These are phyloP conservation scores for Amyloporia xantha DNA, from an alignment of 768 basidiomycete genomes.

Conservation along the genomic window DNA sequence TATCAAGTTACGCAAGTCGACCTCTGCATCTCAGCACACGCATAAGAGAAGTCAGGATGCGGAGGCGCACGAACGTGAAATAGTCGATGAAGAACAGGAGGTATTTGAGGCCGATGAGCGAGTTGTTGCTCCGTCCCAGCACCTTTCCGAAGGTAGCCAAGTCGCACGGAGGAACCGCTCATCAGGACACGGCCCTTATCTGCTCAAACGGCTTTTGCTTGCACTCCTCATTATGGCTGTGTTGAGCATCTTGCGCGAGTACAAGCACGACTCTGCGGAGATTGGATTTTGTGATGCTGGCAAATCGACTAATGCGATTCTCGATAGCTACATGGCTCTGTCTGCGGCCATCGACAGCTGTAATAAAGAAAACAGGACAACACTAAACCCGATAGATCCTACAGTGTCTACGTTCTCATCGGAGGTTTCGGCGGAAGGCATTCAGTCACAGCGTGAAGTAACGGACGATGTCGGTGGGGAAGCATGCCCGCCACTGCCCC, in stretches of 20 bases:
- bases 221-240: constrained; percentile 23
- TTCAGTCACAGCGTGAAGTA: not conserved
- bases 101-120: constrained; percentile 17
- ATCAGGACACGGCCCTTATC: constrained; percentile 8
- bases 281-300: constrained; percentile 76
- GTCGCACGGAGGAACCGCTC: constrained; percentile 7
- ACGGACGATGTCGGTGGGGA: constrained; percentile 22
- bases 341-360: constrained; percentile 48
- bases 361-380: constrained; percentile 46
- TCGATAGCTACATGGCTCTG: constrained; percentile 43
- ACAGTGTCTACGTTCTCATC: constrained; percentile 10
- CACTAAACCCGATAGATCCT: constrained; percentile 28
- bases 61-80: constrained; percentile 1
- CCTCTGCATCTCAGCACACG: constrained; percentile 35
- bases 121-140: constrained; percentile 30
- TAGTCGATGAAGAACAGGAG: constrained; percentile 7
- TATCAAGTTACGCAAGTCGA: too few species aligned
- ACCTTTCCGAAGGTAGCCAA: constrained; percentile 31
- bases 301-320: constrained; percentile 47
- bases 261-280: constrained; percentile 59
- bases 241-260: constrained; percentile 31
- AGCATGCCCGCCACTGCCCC: constrained; percentile 47
- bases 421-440: constrained; percentile 8
- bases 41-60: constrained; percentile 10
- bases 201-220: constrained; percentile 38